Evolutionary conservation across 2,329 filamentous ascomycete genomes (phyloP), one percentile per base, ranked within the genome.

Genomic region (Hypoxylon sp.): DNA sequence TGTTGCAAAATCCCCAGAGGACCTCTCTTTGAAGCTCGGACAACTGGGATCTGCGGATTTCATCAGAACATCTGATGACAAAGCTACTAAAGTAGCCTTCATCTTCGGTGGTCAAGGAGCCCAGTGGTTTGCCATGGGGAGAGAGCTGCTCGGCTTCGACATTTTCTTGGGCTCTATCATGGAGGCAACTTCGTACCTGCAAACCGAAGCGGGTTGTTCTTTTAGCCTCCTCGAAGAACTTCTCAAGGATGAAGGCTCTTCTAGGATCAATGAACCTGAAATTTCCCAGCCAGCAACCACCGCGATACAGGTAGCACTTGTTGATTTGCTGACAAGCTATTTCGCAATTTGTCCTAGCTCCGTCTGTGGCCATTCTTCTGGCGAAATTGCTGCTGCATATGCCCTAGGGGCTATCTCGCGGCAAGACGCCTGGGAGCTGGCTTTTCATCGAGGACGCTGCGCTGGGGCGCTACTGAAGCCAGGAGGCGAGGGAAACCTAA

Each of bases 71-170:
- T 69, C 50, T 4, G 71, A 54, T 51, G 42, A 73, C 42, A 58
- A 61, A 48, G n/a, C 56, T 27, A 14, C 51, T 6, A 70, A 59
- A 3, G 27, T 79, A 8, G 74, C 75, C 0, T 71, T 79, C 44
- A 73, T 80, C 11, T 81, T 82, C 42, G 76, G 75, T 27, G 80
- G 80, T 5, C 80, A 81, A 65, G 80, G 80, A 3, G 76, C 78
- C 0, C 79, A 81, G 58, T 81, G 79, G 79, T 70, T 73, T 35
- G 76, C 76, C 31, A 82, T 82, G 81, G 81, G 79, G 0, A 73
- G 75, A 0, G 79, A 81, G 64, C 74, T 82, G 17, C 72, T 81
- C 17, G 66, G 57, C 1, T 79, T 77, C 33, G 64, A 73, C 7
- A 62, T 70, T 0, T 80, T 79, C 58, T 44, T 68, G 31, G 58